A percentile compares a stretch with the other conserved stretches of the same genome.
Evolutionary conservation across 2,329 filamentous ascomycete genomes (phyloP).

Genomic region (Claviceps spartinae): DNA sequence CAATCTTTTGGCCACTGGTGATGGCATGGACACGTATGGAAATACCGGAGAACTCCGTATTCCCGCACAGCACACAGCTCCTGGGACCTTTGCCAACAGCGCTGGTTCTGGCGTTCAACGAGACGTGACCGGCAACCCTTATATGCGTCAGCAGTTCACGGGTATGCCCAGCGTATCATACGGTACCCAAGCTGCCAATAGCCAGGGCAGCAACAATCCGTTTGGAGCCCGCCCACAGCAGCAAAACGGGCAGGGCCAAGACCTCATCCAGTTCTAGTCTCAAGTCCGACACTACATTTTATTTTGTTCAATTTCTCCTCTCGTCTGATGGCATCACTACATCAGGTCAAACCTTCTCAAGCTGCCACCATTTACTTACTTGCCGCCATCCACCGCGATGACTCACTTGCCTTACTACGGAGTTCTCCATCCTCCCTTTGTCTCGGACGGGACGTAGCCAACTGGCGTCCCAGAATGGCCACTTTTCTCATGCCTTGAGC

Average conservation of each 20-base stretch:
- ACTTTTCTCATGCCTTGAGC: neutral
- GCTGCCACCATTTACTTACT: neutral
- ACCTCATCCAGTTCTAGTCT: conserved; percentile 49
- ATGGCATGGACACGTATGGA: conserved; percentile 93
- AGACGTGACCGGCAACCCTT: conserved; percentile 76
- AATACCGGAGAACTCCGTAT: conserved; percentile 95
- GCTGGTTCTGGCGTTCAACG: conserved; percentile 67
- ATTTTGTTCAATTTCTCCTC: neutral
- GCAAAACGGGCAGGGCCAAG: conserved; percentile 36
- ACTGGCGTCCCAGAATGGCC: neutral
- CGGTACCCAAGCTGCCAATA: conserved; percentile 37
- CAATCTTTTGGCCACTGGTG: conserved; percentile 68
- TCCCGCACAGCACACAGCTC: conserved; percentile 89
- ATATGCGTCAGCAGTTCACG: conserved; percentile 71
- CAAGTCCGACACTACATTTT: neutral
- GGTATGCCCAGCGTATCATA: conserved; percentile 54
- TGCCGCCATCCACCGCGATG: neutral
- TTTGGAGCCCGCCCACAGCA: conserved; percentile 40
- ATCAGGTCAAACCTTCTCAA: neutral
- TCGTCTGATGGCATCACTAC: neutral
- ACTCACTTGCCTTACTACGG: neutral
- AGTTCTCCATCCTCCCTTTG: neutral
- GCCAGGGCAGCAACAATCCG: conserved; percentile 40
- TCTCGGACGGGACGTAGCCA: neutral
- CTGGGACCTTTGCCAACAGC: conserved; percentile 92